Evolutionary conservation across 805 yeast species (phyloP).

Genomic region (Lipomyces kockii): DNA sequence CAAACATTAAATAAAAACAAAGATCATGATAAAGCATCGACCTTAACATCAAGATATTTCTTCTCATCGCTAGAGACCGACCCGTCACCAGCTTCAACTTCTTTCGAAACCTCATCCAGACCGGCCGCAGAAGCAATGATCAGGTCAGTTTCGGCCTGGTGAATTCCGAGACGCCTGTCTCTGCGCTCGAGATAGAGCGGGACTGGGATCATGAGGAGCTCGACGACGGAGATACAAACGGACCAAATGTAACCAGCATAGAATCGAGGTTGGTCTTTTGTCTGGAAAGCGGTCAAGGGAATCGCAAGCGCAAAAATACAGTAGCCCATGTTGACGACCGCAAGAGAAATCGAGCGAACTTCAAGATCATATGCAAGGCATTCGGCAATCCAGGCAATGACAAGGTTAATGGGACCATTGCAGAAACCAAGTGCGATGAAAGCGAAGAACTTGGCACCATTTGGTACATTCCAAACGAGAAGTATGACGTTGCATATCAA

Average conservation of each 20-base stretch:
- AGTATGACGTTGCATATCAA: slow-evolving; percentile 10
- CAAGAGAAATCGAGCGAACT: slow-evolving; percentile 8
- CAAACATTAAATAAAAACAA: too few relatives aligned
- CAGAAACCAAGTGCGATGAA: slow-evolving; percentile 19
- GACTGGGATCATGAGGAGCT: slow-evolving; percentile 11
- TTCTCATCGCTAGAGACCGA: not conserved
- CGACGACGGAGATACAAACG: not conserved
- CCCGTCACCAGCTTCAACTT: not conserved
- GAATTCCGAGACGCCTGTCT: slow-evolving; percentile 17
- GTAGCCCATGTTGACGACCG: slow-evolving; percentile 13
- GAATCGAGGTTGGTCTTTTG: slow-evolving; percentile 13
- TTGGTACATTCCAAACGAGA: not conserved
- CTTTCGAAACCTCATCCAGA: slow-evolving; percentile 46
- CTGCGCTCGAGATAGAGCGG: slow-evolving; percentile 15
- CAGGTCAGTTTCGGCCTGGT: slow-evolving; percentile 16
- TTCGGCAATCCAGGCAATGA: slow-evolving; percentile 18
- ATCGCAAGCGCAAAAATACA: not conserved
- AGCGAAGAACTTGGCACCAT: slow-evolving; percentile 11
- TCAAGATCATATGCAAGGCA: slow-evolving; percentile 3
- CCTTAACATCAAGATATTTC: not conserved
- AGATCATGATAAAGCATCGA: not conserved
- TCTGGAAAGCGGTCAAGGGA: slow-evolving; percentile 15
- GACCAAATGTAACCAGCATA: slow-evolving; percentile 6
- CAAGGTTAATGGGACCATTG: slow-evolving; percentile 15
- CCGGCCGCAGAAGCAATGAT: slow-evolving; percentile 7